phyloP scores from a whole-genome alignment of 202 grass and related monocot species.

The Miscanthus sacchariflorus region DNA sequence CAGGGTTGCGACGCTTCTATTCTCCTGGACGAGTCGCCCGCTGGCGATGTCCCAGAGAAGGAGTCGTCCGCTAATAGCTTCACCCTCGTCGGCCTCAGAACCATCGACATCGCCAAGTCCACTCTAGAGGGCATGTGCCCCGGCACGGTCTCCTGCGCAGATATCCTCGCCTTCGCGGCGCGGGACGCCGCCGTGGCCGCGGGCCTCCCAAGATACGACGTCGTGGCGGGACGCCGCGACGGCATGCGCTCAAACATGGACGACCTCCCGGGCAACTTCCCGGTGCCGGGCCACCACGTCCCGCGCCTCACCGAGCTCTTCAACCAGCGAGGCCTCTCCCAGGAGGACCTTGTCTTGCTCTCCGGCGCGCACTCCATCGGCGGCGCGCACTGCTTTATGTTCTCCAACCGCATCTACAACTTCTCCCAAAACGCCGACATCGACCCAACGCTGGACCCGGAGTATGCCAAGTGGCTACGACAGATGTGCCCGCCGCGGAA shows the following conservation, averaged over 20 bases:
- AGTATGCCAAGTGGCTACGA: slow-evolving; percentile 19
- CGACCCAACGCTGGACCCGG: slow-evolving; percentile 45
- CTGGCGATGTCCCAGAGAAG: slow-evolving; percentile 67
- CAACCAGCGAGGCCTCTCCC: slow-evolving; percentile 50
- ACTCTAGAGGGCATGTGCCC: slow-evolving; percentile 69
- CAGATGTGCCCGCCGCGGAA: slow-evolving; percentile 35
- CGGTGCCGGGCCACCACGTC: slow-evolving; percentile 45
- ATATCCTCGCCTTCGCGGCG: slow-evolving; percentile 70
- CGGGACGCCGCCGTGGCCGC: slow-evolving; percentile 57
- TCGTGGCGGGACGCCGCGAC: slow-evolving; percentile 57
- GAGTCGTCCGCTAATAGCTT: slow-evolving; percentile 58
- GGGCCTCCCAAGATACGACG: slow-evolving; percentile 52
- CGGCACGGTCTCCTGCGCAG: slow-evolving; percentile 63
- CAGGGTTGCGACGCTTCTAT: slow-evolving; percentile 87
- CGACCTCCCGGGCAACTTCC: slow-evolving; percentile 58
- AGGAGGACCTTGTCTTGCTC: slow-evolving; percentile 70
- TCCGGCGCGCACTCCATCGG: slow-evolving; percentile 86
- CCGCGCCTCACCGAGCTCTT: slow-evolving; percentile 59
- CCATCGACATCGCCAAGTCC: slow-evolving; percentile 66
- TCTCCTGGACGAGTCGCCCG: slow-evolving; percentile 66
- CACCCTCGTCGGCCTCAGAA: slow-evolving; percentile 58
- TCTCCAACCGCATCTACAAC: slow-evolving; percentile 58
- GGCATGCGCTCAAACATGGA: slow-evolving; percentile 54
- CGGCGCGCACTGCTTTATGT: slow-evolving; percentile 81
- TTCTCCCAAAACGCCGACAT: slow-evolving; percentile 40